Evolutionary conservation across 176 grass and related monocot genomes (phyloP).

Genomic region (Phoenix roebelenii): DNA sequence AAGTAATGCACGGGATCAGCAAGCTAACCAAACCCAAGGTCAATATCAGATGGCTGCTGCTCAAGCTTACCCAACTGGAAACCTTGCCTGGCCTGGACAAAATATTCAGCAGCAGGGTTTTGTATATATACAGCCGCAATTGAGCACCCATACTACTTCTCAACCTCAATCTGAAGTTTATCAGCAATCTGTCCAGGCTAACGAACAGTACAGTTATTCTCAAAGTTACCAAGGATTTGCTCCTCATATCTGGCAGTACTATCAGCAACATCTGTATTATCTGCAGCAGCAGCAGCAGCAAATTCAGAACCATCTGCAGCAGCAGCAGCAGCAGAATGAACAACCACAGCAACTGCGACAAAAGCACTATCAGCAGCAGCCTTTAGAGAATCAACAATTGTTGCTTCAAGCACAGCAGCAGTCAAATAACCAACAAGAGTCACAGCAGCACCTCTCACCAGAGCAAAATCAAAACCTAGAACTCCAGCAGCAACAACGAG

Average conservation of each 20-base stretch:
- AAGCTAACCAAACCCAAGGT: constrained; percentile 32
- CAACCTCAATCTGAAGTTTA: constrained; percentile 34
- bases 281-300: constrained; percentile 76
- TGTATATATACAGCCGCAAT: constrained; percentile 36
- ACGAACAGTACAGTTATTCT: constrained; percentile 34
- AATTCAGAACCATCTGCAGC: constrained; percentile 49
- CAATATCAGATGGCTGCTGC: constrained; percentile 35
- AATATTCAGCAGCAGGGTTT: constrained; percentile 33
- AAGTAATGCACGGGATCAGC: constrained; percentile 5
- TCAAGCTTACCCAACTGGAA: constrained; percentile 40
- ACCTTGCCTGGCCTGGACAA: constrained; percentile 34
- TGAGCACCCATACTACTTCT: constrained; percentile 27
- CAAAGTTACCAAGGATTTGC: constrained; percentile 48
- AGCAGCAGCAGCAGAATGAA: constrained; percentile 51
- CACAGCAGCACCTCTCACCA: constrained; percentile 13
- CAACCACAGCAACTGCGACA: constrained; percentile 22
- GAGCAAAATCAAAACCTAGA: constrained; percentile 26
- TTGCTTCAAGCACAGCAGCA: constrained; percentile 5
- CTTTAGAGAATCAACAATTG: constrained; percentile 2
- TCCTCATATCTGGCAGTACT: constrained; percentile 81
- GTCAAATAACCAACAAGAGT: constrained; percentile 18
- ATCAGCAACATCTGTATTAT: constrained; percentile 76
- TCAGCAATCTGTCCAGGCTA: constrained; percentile 25
- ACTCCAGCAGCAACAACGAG: constrained; percentile 27
- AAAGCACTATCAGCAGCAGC: neutral